These are phyloP conservation scores for Cercophora sp. DNA, from an alignment of 495 filamentous ascomycete species.

Conservation along the genomic window DNA sequence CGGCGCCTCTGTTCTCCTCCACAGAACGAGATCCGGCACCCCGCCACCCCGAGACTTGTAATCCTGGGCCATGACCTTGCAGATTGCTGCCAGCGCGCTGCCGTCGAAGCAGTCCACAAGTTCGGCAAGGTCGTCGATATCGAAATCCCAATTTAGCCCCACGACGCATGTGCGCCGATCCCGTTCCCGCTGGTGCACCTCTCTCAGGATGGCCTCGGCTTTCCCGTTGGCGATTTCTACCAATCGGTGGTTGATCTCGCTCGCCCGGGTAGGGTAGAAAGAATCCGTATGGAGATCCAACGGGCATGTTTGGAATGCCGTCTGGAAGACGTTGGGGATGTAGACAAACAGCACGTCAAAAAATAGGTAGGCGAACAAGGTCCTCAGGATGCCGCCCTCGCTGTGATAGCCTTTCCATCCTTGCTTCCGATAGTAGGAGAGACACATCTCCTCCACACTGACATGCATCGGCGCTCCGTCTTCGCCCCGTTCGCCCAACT, in stretches of 20 bases:
- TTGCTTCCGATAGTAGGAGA: conserved; percentile 73
- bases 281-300: conserved; percentile 90
- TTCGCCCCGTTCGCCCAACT: conserved; percentile 59
- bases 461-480: conserved; percentile 44
- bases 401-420: conserved; percentile 95
- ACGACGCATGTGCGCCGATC: conserved; percentile 76
- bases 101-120: conserved; percentile 76
- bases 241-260: conserved; percentile 85
- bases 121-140: conserved; percentile 73
- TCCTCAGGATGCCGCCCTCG: conserved; percentile 86
- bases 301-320: conserved; percentile 87
- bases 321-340: conserved; percentile 95
- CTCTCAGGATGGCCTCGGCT: conserved; percentile 61
- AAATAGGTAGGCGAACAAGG: conserved; percentile 88
- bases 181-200: conserved; percentile 60
- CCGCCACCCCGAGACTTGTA: conserved; percentile 83
- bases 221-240: conserved; percentile 78
- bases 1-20: conserved; percentile 54
- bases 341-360: conserved; percentile 92
- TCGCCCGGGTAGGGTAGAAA: conserved; percentile 79
- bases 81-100: conserved; percentile 74
- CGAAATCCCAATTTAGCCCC: conserved; percentile 87
- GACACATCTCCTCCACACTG: conserved; percentile 85
- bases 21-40: conserved; percentile 90
- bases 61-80: conserved; percentile 93